Percentiles rank a stretch among this genome's conserved stretches.
phyloP scores from a whole-genome alignment of 1,284 basidiomycete genomes.

The Spongiforma sp. region DNA sequence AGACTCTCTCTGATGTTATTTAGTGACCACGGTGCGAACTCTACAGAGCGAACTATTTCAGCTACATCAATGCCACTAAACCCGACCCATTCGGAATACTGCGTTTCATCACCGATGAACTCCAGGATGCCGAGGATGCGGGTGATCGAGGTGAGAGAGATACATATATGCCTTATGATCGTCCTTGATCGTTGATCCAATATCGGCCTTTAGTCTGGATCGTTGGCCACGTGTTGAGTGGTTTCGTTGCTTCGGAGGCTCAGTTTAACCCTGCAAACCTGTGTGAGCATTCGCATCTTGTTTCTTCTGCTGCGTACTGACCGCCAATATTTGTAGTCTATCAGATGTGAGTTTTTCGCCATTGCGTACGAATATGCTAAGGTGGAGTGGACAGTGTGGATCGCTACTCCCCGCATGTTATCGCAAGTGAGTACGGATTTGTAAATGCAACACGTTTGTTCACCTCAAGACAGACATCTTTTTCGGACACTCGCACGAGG shows the following conservation, averaged over 20 bases:
- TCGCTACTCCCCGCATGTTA: slow-evolving; percentile 79
- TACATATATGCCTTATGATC: neutral
- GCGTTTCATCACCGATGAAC: slow-evolving; percentile 77
- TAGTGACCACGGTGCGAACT: slow-evolving; percentile 7
- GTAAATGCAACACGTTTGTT: neutral
- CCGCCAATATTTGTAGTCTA: slow-evolving; percentile 51
- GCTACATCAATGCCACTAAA: slow-evolving; percentile 73
- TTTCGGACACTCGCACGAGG: slow-evolving; percentile 84
- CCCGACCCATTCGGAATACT: slow-evolving; percentile 78
- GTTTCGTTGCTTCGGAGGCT: slow-evolving; percentile 71
- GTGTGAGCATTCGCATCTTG: slow-evolving; percentile 50
- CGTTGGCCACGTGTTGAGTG: slow-evolving; percentile 75
- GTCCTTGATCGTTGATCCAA: neutral
- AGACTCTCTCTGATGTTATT: neutral
- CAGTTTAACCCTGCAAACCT: slow-evolving; percentile 64
- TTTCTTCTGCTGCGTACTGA: neutral
- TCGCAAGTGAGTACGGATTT: slow-evolving; percentile 71
- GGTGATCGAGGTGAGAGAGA: slow-evolving; percentile 65
- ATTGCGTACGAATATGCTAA: too few relatives aligned
- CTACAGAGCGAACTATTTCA: slow-evolving; percentile 67
- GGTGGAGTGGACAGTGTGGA: slow-evolving; percentile 61
- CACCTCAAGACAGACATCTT: slow-evolving; percentile 59
- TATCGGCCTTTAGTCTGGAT: slow-evolving; percentile 76
- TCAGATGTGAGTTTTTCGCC: slow-evolving; percentile 60
- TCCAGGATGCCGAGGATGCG: slow-evolving; percentile 75